Conservation (phyloP, 768 basidiomycete genomes). For the Tylopilus vinaceipallidus region DNA sequence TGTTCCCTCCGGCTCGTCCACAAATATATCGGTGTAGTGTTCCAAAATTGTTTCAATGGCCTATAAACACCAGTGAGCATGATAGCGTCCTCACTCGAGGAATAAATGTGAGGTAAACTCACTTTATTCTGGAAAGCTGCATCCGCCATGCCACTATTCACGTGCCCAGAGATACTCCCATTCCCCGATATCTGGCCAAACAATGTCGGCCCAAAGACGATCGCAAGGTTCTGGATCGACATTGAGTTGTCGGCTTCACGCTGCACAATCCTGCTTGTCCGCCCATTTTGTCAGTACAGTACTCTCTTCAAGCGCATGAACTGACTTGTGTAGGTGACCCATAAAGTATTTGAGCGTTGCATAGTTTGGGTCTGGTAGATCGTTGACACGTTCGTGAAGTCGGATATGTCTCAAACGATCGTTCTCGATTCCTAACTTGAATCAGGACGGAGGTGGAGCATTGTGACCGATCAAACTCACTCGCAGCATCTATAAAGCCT, state of each 20-base stretch:
- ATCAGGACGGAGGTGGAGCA: background rate
- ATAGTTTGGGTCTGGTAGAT: constrained; percentile 98
- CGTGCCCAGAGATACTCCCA: constrained; percentile 44
- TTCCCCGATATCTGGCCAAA: constrained; percentile 66
- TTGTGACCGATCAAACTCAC: constrained; percentile 46
- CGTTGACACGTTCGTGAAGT: constrained; percentile 95
- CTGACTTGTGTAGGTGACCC: constrained; percentile 88
- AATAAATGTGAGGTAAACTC: constrained; percentile 6
- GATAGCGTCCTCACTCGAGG: background rate
- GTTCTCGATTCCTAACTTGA: constrained; percentile 75
- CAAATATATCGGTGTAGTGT: constrained; percentile 95
- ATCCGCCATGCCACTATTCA: constrained; percentile 62
- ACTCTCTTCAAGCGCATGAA: background rate
- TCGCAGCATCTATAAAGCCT: constrained; percentile 93
- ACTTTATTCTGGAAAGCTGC: constrained; percentile 73
- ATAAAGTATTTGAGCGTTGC: constrained; percentile 94
- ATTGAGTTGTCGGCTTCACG: constrained; percentile 82
- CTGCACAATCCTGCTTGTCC: constrained; percentile 63
- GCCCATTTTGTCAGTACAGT: constrained; percentile 7
- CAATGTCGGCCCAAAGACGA: constrained; percentile 97
- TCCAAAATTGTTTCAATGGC: constrained; percentile 94
- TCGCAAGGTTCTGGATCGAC: constrained; percentile 89
- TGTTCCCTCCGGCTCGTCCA: constrained; percentile 70
- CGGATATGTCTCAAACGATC: constrained; percentile 94
- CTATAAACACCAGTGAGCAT: constrained; percentile 39